Evolutionary conservation across 2,329 filamentous ascomycete genomes (phyloP).

Genomic region (Epichloe sibirici): DNA sequence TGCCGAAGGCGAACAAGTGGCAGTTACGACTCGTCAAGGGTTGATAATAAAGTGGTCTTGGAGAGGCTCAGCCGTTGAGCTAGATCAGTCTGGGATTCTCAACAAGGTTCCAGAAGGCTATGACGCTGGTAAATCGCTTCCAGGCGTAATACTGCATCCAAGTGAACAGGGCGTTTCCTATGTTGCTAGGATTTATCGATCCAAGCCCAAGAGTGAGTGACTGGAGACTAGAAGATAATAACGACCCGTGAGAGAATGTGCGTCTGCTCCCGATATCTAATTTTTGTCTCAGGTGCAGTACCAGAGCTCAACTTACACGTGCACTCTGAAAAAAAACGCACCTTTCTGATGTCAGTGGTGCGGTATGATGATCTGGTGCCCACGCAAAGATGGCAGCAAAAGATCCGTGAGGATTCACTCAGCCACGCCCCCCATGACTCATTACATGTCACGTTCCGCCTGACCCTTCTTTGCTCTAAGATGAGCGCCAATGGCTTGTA

Average conservation of each 20-base stretch:
- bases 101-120: not conserved
- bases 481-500: conserved; percentile 4
- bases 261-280: not conserved
- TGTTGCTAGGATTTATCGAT: not conserved
- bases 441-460: not conserved
- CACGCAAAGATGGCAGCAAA: not conserved
- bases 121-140: not conserved
- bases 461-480: not conserved
- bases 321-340: not conserved
- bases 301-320: not conserved
- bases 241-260: no score
- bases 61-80: conserved; percentile 8
- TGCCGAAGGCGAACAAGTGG: conserved; percentile 10
- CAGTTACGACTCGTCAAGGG: conserved; percentile 11
- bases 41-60: conserved; percentile 14
- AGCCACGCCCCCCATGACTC: no score
- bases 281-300: not conserved
- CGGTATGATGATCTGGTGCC: not conserved
- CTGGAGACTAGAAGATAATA: not conserved
- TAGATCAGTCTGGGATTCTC: conserved; percentile 5
- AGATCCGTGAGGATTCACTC: not conserved
- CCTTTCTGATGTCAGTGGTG: conserved; percentile 2
- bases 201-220: not conserved
- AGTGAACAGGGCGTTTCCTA: not conserved
- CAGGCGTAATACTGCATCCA: conserved; percentile 5